Base-by-base conservation (phyloP, 2,329 filamentous ascomycete species). In the Emergomyces orientalis region DNA sequence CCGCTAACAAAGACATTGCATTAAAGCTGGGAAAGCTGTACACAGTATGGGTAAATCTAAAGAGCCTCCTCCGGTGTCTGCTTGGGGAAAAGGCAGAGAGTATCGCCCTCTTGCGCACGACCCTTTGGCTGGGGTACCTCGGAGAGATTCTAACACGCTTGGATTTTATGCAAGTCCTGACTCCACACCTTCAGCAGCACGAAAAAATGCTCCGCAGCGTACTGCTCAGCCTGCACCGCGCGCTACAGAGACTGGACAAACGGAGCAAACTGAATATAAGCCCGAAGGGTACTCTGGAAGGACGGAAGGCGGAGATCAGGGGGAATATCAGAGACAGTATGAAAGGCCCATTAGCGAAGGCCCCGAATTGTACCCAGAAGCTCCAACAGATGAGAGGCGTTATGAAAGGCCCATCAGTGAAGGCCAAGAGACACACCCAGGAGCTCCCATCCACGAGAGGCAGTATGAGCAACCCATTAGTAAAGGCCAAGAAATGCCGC, bases 41-140 rank as follows among this genome's bases (percentile, higher is more conserved):
- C 41, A 34, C 14, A 17, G 45, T 22, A 22, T 49, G 45, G n/a
- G 41, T 30, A 47, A 54, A 43, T 17, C 34, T n/a, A 59, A 59
- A 30, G 56, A 59, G 39, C 34, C 34, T 22, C 34, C 27, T n/a
- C 27, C 55, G 22, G 14, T 39, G n/a, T 58, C 55, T 25, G 51
- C 54, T 41, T 62, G 61, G 61, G 56, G 52, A 3, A 43, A 34
- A 47, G 61, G 39, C 9, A 55, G 61, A 27, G 61, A 62, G 43
- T 43, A 19, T 27, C 52, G 61, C 25, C 61, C 61, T 34, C 61
- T 62, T 30, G 51, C 61, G 8, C 30, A 32, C 30, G 52, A 62
- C 51, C 56, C 61, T 0, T 34, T 62, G 37, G 61, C 61, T 57
- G 61, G 61, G n/a, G 27, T 62, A 11, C 61, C 61, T 0, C 32